A percentile compares a stretch with the other conserved stretches of the same genome.
Evolutionary conservation across 805 yeast species (phyloP).

Genomic region (Teunomyces pallodes): DNA sequence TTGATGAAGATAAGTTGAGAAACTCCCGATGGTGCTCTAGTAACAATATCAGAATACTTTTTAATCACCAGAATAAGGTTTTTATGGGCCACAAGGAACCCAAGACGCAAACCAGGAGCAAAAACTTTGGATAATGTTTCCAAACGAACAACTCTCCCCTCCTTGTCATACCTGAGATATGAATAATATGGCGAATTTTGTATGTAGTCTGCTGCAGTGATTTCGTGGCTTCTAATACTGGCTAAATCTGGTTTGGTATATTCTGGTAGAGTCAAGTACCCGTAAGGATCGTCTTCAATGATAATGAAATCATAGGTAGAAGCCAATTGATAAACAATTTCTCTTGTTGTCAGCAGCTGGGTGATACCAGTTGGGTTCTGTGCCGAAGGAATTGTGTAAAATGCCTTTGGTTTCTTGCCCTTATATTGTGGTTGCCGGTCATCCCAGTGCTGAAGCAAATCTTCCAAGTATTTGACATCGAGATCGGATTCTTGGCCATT

Average conservation of each 20-base stretch:
- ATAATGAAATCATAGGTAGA: slow-evolving; percentile 15
- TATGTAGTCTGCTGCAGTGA: slow-evolving; percentile 12
- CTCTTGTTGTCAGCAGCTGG: slow-evolving; percentile 13
- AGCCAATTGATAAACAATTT: slow-evolving; percentile 14
- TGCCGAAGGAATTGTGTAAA: slow-evolving; percentile 17
- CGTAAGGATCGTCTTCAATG: slow-evolving; percentile 20
- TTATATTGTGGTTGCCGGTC: not conserved
- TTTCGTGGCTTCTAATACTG: not conserved
- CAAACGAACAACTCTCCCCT: slow-evolving; percentile 17
- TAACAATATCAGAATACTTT: slow-evolving; percentile 14
- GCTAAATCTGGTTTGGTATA: slow-evolving; percentile 7
- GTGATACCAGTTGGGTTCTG: slow-evolving; percentile 20
- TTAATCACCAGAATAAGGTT: slow-evolving; percentile 12
- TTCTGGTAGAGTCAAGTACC: slow-evolving; percentile 16
- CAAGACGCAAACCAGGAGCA: slow-evolving; percentile 19
- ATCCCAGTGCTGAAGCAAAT: slow-evolving; percentile 6
- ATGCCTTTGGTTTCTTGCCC: slow-evolving; percentile 8
- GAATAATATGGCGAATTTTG: slow-evolving; percentile 12
- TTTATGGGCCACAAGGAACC: slow-evolving; percentile 17
- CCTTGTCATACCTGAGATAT: slow-evolving; percentile 13
- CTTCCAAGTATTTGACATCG: slow-evolving; percentile 4
- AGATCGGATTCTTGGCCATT: not conserved
- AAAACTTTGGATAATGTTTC: slow-evolving; percentile 19
- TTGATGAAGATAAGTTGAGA: slow-evolving; percentile 15
- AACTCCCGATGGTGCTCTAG: slow-evolving; percentile 17